These are phyloP conservation scores for Macadamia tetraphylla DNA, from an alignment of 164 flowering plant species.

Conservation along the genomic window DNA sequence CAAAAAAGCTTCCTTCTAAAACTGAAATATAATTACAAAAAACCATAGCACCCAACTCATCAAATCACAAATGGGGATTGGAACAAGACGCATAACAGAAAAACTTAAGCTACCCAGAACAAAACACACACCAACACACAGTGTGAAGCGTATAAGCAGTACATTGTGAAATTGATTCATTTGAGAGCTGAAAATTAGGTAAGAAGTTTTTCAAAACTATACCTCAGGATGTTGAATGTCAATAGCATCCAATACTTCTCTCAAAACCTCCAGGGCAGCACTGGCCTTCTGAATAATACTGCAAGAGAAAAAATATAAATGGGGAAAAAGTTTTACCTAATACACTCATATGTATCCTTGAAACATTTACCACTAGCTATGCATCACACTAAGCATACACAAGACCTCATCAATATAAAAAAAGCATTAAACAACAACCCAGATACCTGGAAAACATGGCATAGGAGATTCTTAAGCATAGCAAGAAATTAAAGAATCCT, in stretches of 20 bases:
- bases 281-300: slow-evolving; percentile 86
- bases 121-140: neutral
- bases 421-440: too few relatives aligned
- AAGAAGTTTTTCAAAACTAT: slow-evolving; percentile 7
- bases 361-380: too few relatives aligned
- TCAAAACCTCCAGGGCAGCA: slow-evolving; percentile 72
- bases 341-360: too few relatives aligned
- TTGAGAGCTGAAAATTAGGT: neutral
- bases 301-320: slow-evolving; percentile 15
- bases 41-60: neutral
- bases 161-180: slow-evolving; percentile 4
- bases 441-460: too few relatives aligned
- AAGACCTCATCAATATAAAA: too few relatives aligned
- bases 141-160: neutral
- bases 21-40: neutral
- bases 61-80: neutral
- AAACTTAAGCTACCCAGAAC: neutral
- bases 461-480: too few relatives aligned
- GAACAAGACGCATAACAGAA: neutral
- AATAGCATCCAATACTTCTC: slow-evolving; percentile 82
- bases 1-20: neutral
- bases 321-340: too few relatives aligned
- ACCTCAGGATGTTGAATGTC: slow-evolving; percentile 79
- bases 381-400: too few relatives aligned
- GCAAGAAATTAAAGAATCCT: too few relatives aligned